Percentiles rank a stretch among this genome's conserved stretches.
Evolutionary conservation across 441 rosid species (phyloP).

Genomic region (Corymbia calophylla): DNA sequence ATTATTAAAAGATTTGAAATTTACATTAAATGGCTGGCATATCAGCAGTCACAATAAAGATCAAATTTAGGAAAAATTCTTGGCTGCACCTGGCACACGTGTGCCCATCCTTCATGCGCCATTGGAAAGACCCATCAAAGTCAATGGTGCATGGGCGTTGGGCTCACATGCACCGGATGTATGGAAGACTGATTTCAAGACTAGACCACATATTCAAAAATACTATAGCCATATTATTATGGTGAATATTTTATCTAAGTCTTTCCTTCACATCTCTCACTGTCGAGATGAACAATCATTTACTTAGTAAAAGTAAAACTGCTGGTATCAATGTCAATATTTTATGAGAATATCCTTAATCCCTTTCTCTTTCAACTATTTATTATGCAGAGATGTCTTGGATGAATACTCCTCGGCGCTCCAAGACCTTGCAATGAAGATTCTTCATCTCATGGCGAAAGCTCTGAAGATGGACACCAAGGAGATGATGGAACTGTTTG

Average conservation of each 20-base stretch:
- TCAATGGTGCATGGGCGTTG: neutral
- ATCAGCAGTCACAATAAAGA: neutral
- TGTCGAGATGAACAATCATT: neutral
- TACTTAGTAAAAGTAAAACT: neutral
- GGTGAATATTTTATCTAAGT: neutral
- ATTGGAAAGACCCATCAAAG: neutral
- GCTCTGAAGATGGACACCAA: neutral
- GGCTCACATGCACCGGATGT: neutral
- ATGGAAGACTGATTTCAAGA: neutral
- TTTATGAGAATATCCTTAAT: neutral
- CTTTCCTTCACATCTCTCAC: neutral
- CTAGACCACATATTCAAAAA: neutral
- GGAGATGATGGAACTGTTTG: neutral
- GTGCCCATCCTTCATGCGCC: neutral
- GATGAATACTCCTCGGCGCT: neutral
- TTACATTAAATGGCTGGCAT: neutral
- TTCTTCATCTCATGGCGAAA: neutral
- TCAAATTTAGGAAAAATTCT: neutral
- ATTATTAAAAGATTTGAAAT: neutral
- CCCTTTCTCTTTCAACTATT: neutral
- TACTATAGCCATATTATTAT: neutral
- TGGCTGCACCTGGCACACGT: neutral
- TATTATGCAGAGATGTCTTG: neutral
- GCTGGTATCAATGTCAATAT: neutral
- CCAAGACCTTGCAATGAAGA: neutral